phyloP scores from a whole-genome alignment of 805 yeast species.

The Hanseniaspora singularis region DNA sequence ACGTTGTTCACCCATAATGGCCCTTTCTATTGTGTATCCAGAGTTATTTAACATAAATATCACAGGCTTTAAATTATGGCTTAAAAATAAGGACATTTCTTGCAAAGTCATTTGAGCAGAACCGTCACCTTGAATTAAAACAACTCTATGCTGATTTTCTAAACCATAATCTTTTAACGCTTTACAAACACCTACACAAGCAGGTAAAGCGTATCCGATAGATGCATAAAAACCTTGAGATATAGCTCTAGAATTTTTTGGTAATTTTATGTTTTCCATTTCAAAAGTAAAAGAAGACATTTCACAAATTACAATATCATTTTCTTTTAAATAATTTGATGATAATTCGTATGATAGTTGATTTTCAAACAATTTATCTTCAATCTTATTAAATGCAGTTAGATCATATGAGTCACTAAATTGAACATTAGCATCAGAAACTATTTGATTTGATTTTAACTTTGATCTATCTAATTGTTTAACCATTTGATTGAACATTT shows the following conservation, averaged over 20 bases:
- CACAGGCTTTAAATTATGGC: slow-evolving; percentile 50
- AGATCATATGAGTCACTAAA: slow-evolving; percentile 2
- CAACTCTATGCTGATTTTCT: slow-evolving; percentile 40
- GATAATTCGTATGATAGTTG: slow-evolving; percentile 39
- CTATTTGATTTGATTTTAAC: too few relatives aligned
- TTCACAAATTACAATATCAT: slow-evolving; percentile 66
- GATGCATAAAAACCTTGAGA: slow-evolving; percentile 72
- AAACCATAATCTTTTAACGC: slow-evolving; percentile 48
- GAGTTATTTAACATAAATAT: slow-evolving; percentile 68
- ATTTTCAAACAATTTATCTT: slow-evolving; percentile 18
- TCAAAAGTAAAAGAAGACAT: slow-evolving; percentile 79
- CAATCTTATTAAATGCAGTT: background rate
- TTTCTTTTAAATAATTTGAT: slow-evolving; percentile 39
- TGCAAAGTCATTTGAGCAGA: slow-evolving; percentile 91
- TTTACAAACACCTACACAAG: slow-evolving; percentile 68
- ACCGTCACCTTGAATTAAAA: slow-evolving; percentile 82
- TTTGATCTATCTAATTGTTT: slow-evolving; percentile 27
- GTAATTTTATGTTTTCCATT: slow-evolving; percentile 53
- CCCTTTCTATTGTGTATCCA: slow-evolving; percentile 85
- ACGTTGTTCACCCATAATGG: slow-evolving; percentile 65
- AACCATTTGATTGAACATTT: slow-evolving; percentile 38
- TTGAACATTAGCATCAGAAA: too few relatives aligned
- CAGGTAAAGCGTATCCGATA: slow-evolving; percentile 82
- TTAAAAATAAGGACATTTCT: slow-evolving; percentile 57
- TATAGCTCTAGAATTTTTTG: slow-evolving; percentile 38